phyloP scores from a whole-genome alignment of 345 rosid species.

The Boechera divaricarpa region DNA sequence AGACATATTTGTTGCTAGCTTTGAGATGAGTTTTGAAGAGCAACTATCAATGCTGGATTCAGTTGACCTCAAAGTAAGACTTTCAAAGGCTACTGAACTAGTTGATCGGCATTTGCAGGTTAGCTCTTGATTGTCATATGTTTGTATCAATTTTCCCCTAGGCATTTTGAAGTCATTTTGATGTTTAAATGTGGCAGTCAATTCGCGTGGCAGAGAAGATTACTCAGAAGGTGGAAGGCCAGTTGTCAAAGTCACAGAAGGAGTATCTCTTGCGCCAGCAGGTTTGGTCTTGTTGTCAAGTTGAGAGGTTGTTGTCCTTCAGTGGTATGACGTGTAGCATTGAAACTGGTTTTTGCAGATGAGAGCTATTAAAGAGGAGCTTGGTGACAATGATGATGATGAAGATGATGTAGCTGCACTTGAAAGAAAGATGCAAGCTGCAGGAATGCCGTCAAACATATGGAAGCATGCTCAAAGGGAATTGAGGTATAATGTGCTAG shows the following conservation, averaged over 20 bases:
- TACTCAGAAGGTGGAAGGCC: slow-evolving; percentile 98
- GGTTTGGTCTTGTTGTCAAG: slow-evolving; percentile 55
- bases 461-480: slow-evolving; percentile 99
- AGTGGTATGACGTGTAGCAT: slow-evolving; percentile 21
- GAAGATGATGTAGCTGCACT: slow-evolving; percentile 96
- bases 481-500: slow-evolving; percentile 62
- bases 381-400: slow-evolving; percentile 97
- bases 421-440: slow-evolving; percentile 97
- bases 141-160: slow-evolving; percentile 23
- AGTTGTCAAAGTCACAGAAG: slow-evolving; percentile 96
- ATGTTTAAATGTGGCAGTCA: slow-evolving; percentile 70
- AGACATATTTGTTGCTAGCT: slow-evolving; percentile 99
- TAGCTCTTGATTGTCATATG: slow-evolving; percentile 32
- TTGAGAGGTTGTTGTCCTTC: slow-evolving; percentile 15
- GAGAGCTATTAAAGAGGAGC: slow-evolving; percentile 99
- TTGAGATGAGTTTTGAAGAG: slow-evolving; percentile 98
- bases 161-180: slow-evolving; percentile 40
- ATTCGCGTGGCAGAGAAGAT: slow-evolving; percentile 99
- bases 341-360: slow-evolving; percentile 58
- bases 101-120: slow-evolving; percentile 99
- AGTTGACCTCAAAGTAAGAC: slow-evolving; percentile 88
- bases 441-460: slow-evolving; percentile 92
- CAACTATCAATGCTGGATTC: slow-evolving; percentile 95
- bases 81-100: slow-evolving; percentile 95
- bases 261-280: slow-evolving; percentile 99